A percentile compares a stretch with the other conserved stretches of the same genome.
Conservation (phyloP, 805 yeast genomes). For the Metschnikowia proteae region DNA sequence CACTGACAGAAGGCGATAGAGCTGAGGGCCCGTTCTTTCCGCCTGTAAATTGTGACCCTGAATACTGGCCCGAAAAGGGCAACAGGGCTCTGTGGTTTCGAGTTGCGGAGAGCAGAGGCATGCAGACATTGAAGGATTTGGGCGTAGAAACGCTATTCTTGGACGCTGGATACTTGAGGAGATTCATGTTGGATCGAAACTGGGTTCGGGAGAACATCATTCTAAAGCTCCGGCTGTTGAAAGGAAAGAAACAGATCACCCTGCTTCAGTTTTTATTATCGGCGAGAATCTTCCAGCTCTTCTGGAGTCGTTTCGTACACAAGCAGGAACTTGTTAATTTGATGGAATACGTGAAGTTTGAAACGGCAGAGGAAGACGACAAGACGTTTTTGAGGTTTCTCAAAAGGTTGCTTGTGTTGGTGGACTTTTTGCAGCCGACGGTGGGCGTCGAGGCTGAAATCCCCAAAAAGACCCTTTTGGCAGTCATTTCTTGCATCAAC, state of each 20-base stretch:
- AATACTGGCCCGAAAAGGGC: constrained; percentile 1
- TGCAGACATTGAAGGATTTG: neutral
- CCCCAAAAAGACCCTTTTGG: neutral
- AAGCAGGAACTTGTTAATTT: constrained; percentile 1
- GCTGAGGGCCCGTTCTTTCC: neutral
- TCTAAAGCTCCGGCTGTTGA: neutral
- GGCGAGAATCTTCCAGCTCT: neutral
- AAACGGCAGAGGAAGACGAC: neutral
- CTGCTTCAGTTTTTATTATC: neutral
- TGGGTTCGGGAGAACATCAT: constrained; percentile 1
- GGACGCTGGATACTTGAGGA: neutral
- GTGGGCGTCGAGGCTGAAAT: neutral
- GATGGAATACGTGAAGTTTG: neutral
- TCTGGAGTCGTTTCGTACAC: neutral
- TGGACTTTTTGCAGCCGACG: neutral
- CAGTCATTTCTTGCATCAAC: neutral
- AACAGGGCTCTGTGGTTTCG: neutral
- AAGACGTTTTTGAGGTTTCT: neutral
- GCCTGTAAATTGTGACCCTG: neutral
- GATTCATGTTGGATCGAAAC: neutral
- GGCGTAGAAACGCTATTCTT: neutral
- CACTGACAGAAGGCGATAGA: neutral
- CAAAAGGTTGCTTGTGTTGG: neutral
- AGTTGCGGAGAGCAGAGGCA: neutral
- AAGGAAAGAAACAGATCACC: neutral